Conservation (phyloP, 257 asterid genomes). For the Craterostigma plantagineum region DNA sequence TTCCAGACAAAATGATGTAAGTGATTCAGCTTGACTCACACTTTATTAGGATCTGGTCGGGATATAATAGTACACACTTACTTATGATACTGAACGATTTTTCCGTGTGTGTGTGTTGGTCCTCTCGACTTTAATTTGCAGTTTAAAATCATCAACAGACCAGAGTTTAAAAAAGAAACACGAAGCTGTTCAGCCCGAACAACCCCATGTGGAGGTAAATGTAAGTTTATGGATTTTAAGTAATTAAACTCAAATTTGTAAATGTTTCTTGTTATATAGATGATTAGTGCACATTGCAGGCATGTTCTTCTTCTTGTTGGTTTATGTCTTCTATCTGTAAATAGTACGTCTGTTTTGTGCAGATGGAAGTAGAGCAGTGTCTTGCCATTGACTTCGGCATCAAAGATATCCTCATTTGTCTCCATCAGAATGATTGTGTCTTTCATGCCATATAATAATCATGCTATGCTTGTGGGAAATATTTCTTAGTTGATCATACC, state of each 20-base stretch:
- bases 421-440: slow-evolving; percentile 3
- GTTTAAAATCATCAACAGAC: slow-evolving; percentile 49
- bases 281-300: background rate
- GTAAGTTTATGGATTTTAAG: background rate
- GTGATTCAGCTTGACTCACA: slow-evolving; percentile 13
- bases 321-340: slow-evolving; percentile 6
- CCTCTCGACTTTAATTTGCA: slow-evolving; percentile 13
- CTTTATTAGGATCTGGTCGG: background rate
- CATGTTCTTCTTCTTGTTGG: slow-evolving; percentile 1
- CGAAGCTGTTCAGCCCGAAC: slow-evolving; percentile 19
- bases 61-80: no score
- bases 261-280: background rate
- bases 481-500: background rate
- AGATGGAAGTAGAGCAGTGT: slow-evolving; percentile 75
- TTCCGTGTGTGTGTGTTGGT: no score
- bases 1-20: slow-evolving; percentile 55
- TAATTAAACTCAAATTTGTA: background rate
- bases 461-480: background rate
- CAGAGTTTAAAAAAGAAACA: slow-evolving; percentile 42
- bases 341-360: slow-evolving; percentile 15
- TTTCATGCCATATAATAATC: slow-evolving; percentile 4
- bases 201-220: slow-evolving; percentile 41
- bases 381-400: slow-evolving; percentile 77
- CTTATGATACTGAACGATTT: no score
- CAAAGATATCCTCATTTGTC: slow-evolving; percentile 58